Evolutionary conservation across 768 basidiomycete genomes (phyloP), one percentile per base, ranked within the genome.

Genomic region (Hypsizygus marmoreus): DNA sequence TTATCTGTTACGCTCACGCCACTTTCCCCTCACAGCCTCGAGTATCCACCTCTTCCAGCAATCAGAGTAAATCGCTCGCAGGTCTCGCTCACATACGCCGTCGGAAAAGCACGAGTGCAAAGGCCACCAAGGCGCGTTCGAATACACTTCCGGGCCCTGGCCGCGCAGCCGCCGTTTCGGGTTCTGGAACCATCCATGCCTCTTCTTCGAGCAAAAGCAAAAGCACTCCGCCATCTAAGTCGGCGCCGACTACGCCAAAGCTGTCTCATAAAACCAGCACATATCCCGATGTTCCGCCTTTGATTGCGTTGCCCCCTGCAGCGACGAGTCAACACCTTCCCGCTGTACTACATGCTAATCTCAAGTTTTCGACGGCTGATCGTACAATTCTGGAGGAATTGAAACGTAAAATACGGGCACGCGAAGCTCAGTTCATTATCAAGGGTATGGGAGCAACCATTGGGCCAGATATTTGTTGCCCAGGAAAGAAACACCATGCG

Each of bases 301-400:
- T 47, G 17, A 34, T 47, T 28, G 22, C 35, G 13, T 46, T 45
- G 20, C 45, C 30, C 5, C 11, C 47, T 5, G 29, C 49, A n/a
- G 33, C 41, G 10, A 30, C 44, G 23, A 28, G 49, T 30, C 50
- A 46, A 34, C 22, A 36, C 26, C 45, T 47, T 8, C 34, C 40
- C n/a, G 20, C 16, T 11, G 31, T 47, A 38, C 51, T 46, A 9
- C 40, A 47, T 29, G 32, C 25, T 5, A 54, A 65, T 47, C 60
- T 57, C 37, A 73, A 75, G 46, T 81, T 83, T 59, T 81, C 81
- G 2, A 82, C 82, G 0, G 75, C 79, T 9, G 83, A 85, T 61
- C 74, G 82, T 16, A 74, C 79, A 4, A 83, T 83, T 37, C 66
- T 84, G 3, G 68, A 77, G 49, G 80, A 83, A 54, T 68, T 83